Evolutionary conservation across 495 filamentous ascomycete species (phyloP), one percentile per base, ranked within the genome.

Genomic region (Penicillium waksmanii): DNA sequence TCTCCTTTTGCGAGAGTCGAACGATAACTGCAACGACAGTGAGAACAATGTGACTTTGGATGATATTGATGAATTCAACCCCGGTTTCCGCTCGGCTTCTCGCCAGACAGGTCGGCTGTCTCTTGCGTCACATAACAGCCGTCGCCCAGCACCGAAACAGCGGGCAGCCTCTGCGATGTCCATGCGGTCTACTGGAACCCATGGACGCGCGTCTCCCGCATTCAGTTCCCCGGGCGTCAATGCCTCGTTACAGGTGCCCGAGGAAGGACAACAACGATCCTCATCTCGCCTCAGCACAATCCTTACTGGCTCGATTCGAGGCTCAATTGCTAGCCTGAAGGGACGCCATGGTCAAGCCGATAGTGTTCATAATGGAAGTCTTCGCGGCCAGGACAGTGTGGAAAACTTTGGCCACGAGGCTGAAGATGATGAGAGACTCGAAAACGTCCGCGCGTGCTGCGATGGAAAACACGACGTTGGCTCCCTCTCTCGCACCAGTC

Each of bases 391-490:
- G 53, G 89, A 93, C 65, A 92, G 89, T 60, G 86, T 86, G 7
- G 93, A 96, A 63, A 91, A 96, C 67, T 65, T 96, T 34, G 80
- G 89, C 57, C 81, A 85, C 62, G 89, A 92, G 67, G 75, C 79
- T 57, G 88, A 93, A 62, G 90, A 96, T 57, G 76, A 84, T 15
- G 90, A 92, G 66, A 79, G 87, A 57, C 80, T 98, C 63, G 96
- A 97, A 77, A 97, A 98, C 69, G 95, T 98, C 50, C 82, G 95
- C 70, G 93, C 93, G 53, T 98, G 95, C 77, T 98, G 95, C 74
- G 95, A 97, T 85, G 95, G 92, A 62, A 93, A 91, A 33, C 79
- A 82, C 55, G 78, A 82, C 58, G 81, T 84, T 43, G 70, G 80
- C 50, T 80, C 80, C 31, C 73, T 84, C 13, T 73, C 77, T 11